A percentile compares a stretch with the other conserved stretches of the same genome.
Conservation (phyloP, 768 basidiomycete genomes). For the Grammothele lineata region DNA sequence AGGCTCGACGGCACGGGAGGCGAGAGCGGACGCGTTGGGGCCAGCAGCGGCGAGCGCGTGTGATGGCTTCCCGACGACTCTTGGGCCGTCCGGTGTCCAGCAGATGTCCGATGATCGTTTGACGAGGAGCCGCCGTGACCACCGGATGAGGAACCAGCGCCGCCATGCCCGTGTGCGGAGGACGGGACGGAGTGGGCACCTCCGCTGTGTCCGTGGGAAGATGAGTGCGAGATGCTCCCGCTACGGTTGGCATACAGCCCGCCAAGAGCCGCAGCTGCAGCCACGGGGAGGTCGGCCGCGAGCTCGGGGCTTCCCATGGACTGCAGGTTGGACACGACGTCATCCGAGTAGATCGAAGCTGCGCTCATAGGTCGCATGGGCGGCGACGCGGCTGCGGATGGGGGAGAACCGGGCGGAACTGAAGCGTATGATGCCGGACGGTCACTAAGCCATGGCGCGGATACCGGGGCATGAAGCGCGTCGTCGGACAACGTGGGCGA, state of each 20-base stretch:
- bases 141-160: conserved; percentile 10
- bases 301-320: not conserved
- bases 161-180: conserved; percentile 14
- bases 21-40: not conserved
- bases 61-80: conserved; percentile 5
- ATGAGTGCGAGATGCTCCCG: conserved; percentile 8
- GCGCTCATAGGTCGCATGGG: conserved; percentile 1
- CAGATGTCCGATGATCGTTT: conserved; percentile 12
- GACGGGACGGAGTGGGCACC: too few species aligned
- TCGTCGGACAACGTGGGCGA: conserved; percentile 10
- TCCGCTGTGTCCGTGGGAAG: conserved; percentile 6
- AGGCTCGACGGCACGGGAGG: conserved; percentile 15
- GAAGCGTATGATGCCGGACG: conserved; percentile 7
- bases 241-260: not conserved
- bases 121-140: conserved; percentile 15
- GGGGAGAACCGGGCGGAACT: not conserved
- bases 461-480: not conserved
- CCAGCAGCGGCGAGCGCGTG: not conserved
- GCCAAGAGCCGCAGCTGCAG: not conserved
- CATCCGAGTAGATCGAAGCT: conserved; percentile 14
- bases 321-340: not conserved
- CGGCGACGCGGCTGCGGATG: not conserved
- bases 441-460: conserved; percentile 17
- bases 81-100: not conserved
- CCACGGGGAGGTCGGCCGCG: not conserved